phyloP scores from a whole-genome alignment of 768 basidiomycete genomes.

The Termitomyces sp. region DNA sequence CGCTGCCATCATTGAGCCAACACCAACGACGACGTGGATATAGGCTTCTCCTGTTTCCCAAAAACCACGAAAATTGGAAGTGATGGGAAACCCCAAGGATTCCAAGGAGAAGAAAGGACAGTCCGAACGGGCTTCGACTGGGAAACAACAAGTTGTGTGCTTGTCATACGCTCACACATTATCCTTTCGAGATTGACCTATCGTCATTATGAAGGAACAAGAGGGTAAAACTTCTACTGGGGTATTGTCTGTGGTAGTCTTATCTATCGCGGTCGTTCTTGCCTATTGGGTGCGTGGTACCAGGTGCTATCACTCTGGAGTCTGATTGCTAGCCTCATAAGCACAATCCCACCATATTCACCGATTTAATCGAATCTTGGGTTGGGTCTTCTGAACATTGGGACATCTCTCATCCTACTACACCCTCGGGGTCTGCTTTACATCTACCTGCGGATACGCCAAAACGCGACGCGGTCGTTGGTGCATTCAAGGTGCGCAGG shows the following conservation, averaged over 20 bases:
- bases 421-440: slow-evolving; percentile 20
- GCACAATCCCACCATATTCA: slow-evolving; percentile 20
- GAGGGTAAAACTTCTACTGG: neutral
- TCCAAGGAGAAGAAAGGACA: slow-evolving; percentile 14
- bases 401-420: slow-evolving; percentile 20
- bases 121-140: slow-evolving; percentile 3
- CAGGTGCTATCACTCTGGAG: neutral
- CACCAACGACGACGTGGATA: neutral
- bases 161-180: neutral
- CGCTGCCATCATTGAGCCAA: neutral
- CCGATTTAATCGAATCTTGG: slow-evolving; percentile 32
- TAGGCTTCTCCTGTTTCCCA: neutral
- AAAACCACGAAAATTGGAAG: neutral
- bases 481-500: slow-evolving; percentile 70
- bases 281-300: slow-evolving; percentile 13
- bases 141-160: slow-evolving; percentile 8
- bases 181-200: neutral
- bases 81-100: slow-evolving; percentile 5
- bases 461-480: slow-evolving; percentile 69
- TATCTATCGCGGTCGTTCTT: slow-evolving; percentile 12
- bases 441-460: slow-evolving; percentile 49
- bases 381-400: slow-evolving; percentile 42
- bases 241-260: slow-evolving; percentile 5
- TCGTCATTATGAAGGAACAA: slow-evolving; percentile 1
- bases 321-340: neutral